Conservation (phyloP, 345 rosid species). For the Rubroshorea leprosula region DNA sequence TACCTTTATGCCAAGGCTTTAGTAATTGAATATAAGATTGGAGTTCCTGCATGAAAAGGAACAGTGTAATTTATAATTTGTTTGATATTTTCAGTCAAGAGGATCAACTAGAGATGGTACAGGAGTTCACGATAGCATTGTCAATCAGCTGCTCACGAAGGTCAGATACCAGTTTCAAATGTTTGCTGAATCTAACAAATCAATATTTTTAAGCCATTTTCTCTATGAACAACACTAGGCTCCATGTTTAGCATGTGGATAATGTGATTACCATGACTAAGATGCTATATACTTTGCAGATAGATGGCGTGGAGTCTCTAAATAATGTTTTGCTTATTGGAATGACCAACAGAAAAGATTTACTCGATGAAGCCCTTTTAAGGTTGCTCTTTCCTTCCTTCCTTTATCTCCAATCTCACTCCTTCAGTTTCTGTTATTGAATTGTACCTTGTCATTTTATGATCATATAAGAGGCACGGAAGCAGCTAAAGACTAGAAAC, state of each 20-base stretch:
- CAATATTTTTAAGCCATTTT: background rate
- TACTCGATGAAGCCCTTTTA: conserved; percentile 98
- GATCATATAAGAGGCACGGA: background rate
- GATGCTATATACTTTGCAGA: conserved; percentile 49
- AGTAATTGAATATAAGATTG: too few relatives aligned
- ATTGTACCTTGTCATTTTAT: background rate
- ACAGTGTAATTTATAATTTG: background rate
- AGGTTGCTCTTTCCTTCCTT: conserved; percentile 48
- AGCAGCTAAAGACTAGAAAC: conserved; percentile 2
- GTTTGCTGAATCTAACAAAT: conserved; percentile 3
- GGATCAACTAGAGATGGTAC: conserved; percentile 97
- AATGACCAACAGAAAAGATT: conserved; percentile 99
- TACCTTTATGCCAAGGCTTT: background rate
- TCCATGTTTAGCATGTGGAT: conserved; percentile 1
- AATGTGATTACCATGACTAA: conserved; percentile 4
- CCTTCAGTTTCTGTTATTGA: background rate
- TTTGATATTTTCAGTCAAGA: conserved; percentile 58
- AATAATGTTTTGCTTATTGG: conserved; percentile 98
- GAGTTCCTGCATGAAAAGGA: background rate
- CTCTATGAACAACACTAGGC: conserved; percentile 8
- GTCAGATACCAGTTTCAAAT: conserved; percentile 30
- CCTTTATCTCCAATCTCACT: conserved; percentile 1
- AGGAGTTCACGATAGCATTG: conserved; percentile 97
- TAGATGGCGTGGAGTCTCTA: conserved; percentile 99
- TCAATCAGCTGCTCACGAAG: conserved; percentile 97